Conservation (phyloP, 352 stramenopile genomes). For the Pythium rhizo-oryzae region DNA sequence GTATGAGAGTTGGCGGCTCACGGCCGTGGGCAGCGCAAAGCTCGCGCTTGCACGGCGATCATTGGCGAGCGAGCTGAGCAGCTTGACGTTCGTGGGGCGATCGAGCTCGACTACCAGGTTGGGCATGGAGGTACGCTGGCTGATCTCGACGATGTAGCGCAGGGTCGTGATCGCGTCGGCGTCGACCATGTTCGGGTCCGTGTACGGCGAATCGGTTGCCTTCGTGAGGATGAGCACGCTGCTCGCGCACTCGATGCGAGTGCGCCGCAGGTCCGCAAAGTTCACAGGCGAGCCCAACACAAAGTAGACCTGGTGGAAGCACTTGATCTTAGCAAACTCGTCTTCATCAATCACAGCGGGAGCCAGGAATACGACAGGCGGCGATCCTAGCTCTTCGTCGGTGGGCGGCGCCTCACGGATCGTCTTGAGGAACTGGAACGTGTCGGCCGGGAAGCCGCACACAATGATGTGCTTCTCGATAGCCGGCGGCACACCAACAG, state of each 20-base stretch:
- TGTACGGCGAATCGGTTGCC: slow-evolving; percentile 50
- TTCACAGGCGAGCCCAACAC: slow-evolving; percentile 74
- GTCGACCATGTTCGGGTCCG: slow-evolving; percentile 83
- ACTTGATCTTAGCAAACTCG: slow-evolving; percentile 54
- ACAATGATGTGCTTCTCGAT: slow-evolving; percentile 69
- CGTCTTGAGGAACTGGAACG: slow-evolving; percentile 70
- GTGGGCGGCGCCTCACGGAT: slow-evolving; percentile 56
- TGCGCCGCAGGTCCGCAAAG: slow-evolving; percentile 71
- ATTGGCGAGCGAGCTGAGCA: slow-evolving; percentile 74
- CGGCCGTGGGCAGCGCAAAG: slow-evolving; percentile 40
- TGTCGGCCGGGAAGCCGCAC: slow-evolving; percentile 66
- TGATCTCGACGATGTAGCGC: slow-evolving; percentile 84
- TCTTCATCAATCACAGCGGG: slow-evolving; percentile 51
- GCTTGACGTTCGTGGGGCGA: slow-evolving; percentile 74
- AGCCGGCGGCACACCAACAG: slow-evolving; percentile 38
- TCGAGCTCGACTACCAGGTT: slow-evolving; percentile 79
- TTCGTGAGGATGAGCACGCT: slow-evolving; percentile 71
- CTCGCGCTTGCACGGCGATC: slow-evolving; percentile 44
- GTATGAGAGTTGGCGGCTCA: slow-evolving; percentile 49
- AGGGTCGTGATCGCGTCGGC: slow-evolving; percentile 82
- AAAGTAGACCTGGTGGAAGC: slow-evolving; percentile 67
- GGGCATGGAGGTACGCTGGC: slow-evolving; percentile 58
- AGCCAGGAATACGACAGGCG: slow-evolving; percentile 62
- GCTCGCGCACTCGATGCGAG: slow-evolving; percentile 54
- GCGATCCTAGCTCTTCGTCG: slow-evolving; percentile 43